phyloP scores from a whole-genome alignment of 2,329 filamentous ascomycete species.

The Hypoxylon sp. region DNA sequence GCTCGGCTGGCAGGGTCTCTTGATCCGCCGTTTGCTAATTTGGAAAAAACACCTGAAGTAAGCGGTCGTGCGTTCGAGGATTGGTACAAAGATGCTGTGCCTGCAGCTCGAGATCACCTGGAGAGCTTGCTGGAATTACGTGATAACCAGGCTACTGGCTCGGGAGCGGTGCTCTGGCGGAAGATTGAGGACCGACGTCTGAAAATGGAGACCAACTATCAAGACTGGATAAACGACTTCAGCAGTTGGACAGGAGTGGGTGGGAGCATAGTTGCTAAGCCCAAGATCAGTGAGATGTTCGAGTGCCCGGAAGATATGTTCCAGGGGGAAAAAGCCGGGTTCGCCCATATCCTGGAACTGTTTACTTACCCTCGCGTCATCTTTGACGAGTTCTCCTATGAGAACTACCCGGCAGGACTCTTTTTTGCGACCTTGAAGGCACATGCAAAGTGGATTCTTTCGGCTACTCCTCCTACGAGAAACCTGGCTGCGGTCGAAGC shows the following conservation, averaged over 20 bases:
- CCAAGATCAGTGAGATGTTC: too few species aligned
- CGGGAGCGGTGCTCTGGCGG: background rate
- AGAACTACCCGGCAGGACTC: slow-evolving; percentile 50
- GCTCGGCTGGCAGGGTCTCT: slow-evolving; percentile 41
- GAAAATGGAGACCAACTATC: background rate
- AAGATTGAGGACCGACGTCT: background rate
- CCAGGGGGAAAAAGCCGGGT: background rate
- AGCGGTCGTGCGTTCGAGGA: slow-evolving; percentile 42
- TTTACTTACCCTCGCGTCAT: slow-evolving; percentile 59
- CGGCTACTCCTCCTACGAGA: slow-evolving; percentile 59
- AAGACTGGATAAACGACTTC: background rate
- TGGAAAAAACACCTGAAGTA: background rate
- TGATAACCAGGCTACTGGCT: background rate
- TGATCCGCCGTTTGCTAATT: slow-evolving; percentile 18
- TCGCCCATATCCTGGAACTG: slow-evolving; percentile 53
- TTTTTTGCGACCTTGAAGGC: slow-evolving; percentile 56
- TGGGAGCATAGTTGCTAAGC: background rate
- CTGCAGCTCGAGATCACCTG: slow-evolving; percentile 29
- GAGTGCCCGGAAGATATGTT: too few species aligned
- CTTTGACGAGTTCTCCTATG: slow-evolving; percentile 63
- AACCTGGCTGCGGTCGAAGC: slow-evolving; percentile 57
- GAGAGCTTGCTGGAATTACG: background rate
- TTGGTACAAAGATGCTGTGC: slow-evolving; percentile 46
- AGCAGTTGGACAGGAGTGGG: background rate
- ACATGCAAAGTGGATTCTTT: slow-evolving; percentile 60